Evolutionary conservation across 768 basidiomycete genomes (phyloP).

Genomic region (Tephrocybe sp.): DNA sequence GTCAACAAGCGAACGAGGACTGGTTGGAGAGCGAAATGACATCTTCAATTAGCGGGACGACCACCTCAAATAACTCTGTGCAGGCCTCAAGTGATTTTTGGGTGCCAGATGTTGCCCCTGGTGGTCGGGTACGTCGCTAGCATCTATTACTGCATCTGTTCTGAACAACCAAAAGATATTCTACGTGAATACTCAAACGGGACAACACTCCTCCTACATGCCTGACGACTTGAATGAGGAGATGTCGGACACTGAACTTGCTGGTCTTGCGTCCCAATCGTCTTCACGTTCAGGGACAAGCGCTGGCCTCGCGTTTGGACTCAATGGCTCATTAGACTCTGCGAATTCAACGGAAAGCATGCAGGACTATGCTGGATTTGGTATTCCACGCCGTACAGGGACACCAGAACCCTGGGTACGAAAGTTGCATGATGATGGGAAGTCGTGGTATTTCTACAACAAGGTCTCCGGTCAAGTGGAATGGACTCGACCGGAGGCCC

Average conservation of each 20-base stretch:
- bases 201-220: constrained; percentile 80
- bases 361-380: constrained; percentile 55
- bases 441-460: constrained; percentile 80
- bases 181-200: constrained; percentile 91
- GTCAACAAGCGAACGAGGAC: constrained; percentile 49
- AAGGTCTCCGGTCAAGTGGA: constrained; percentile 63
- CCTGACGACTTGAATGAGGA: constrained; percentile 73
- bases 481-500: constrained; percentile 64
- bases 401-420: constrained; percentile 84
- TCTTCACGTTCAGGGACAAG: constrained; percentile 56
- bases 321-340: constrained; percentile 34
- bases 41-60: constrained; percentile 30
- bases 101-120: constrained; percentile 82
- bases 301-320: constrained; percentile 49
- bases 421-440: constrained; percentile 79
- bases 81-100: constrained; percentile 75
- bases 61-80: constrained; percentile 27
- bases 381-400: constrained; percentile 53
- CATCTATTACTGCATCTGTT: neutral
- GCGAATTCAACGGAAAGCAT: constrained; percentile 36
- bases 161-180: constrained; percentile 64
- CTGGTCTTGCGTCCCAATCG: constrained; percentile 56
- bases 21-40: constrained; percentile 56
- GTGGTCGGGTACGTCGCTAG: constrained; percentile 69
- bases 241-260: constrained; percentile 60